Base-by-base conservation (phyloP, 345 rosid genomes). In the Murraya paniculata region DNA sequence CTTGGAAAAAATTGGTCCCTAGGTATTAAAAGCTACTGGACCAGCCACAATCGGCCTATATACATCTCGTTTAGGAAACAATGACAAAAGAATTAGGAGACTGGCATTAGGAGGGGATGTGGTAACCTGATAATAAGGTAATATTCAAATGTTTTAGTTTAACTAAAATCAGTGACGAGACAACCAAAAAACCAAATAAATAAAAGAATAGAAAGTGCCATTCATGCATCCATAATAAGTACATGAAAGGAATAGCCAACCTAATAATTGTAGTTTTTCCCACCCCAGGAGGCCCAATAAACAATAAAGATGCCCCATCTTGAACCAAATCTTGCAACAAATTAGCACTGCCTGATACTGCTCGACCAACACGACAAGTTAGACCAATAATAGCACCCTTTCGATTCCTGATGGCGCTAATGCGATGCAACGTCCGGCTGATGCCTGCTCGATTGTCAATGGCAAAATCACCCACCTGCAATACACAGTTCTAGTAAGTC, bases 231-330 rank as follows among this genome's bases (percentile, higher is more conserved):
- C 45, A 69, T 14, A 56, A 66, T 38, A 78, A 39, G 18, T 55
- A 27, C 9, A 41, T 35, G 60, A 38, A 72, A 58, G 50, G 24
- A 55, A 75, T 9, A 48, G 72, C 74, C 14, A 81, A 91, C 98
- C 98, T 93, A 81, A 95, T 91, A 85, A 95, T 91, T 35, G 98
- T 93, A 73, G 98, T 95, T 83, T 95, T 95, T 45, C 98, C 98
- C 25, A 93, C 98, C 60, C 98, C 98, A 0, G 98, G 98, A 68
- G 98, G 97, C 28, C 98, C 98, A 81, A 95, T 95, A 65, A 95
- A 93, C 89, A 95, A 81, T 66, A 95, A 80, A 24, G 98, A 95
- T 79, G 89, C 88, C 72, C 95, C 98, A 75, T 90, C 89, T 79
- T 87, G 88, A 69, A 93, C 90, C 79, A 95, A 86, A 85, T 93